Base-by-base conservation (phyloP, 1,284 basidiomycete genomes). In the Pyrrhoderma lamaoense region DNA sequence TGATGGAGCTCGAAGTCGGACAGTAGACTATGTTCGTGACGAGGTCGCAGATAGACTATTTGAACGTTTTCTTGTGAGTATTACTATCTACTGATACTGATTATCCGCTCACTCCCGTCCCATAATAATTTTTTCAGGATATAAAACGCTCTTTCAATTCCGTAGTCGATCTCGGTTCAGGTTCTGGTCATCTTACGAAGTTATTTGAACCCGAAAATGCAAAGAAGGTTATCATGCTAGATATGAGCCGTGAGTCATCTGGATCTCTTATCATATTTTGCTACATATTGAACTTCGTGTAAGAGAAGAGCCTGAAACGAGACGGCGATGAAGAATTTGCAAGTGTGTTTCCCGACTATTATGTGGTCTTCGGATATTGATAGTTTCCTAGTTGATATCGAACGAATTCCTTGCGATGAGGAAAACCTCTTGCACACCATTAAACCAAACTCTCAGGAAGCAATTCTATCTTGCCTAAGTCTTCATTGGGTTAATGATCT, bases 401-500 rank as follows among this genome's bases (percentile, higher is more conserved):
- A 86, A 60, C 74, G 91, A 39, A 71, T 85, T 49, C 77, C 82
- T 54, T 80, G 75, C 44, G 89, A 93, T 59, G 91, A 93, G 64
- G 91, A 94, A 66, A 70, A 74, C 38, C 66, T 93, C 0, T 72
- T 90, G 2, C 66, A 76, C 53, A 64, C 67, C 18, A 72, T 98
- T 22, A 73, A 76, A 11, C 78, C 73, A 3, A 79, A 88, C 54
- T 89, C 88, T 18, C 85, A 95, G 64, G 95, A 99, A 64, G 92
- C 91, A 37, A 81, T 99, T 42, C 84, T 98, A 27, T 94, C 91
- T 13, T 93, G 89, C 61, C 76, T 96, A 2, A 88, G 85, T 52
- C 73, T 99, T 49, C 96, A 99, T 62, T 99, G 96, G 96, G 84
- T 97, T 8, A 99, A 99, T 61, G 96, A 99, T 68, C 77, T 99